Evolutionary conservation across 2,329 filamentous ascomycete genomes (phyloP), one percentile per base, ranked within the genome.

Genomic region (Penicillium crustosum): DNA sequence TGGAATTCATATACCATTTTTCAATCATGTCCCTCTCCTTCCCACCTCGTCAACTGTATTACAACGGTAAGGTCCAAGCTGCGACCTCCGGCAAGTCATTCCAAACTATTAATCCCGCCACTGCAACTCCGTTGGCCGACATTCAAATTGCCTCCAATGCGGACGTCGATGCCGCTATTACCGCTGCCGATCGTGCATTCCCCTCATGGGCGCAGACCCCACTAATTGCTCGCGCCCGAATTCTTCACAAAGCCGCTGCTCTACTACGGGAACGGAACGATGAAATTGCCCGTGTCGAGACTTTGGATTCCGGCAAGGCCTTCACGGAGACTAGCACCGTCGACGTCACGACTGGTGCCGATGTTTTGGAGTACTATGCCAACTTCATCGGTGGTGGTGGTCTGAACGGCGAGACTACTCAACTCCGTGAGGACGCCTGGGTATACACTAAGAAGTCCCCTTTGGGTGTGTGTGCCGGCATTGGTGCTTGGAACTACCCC

Each of bases 401-500:
- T 21, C 78, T 93, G 61, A 92, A 93, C 68, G 91, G 91, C 58
- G 90, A 93, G 75, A 89, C 89, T 21, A 87, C 87, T 48, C 85
- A 87, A 55, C 80, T 95, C 42, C 83, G 91, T 39, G 81, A 86
- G 50, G 87, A 91, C 64, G 90, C 91, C 4, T 92, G 88, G 84
- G 86, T 94, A 38, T 91, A 93, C 75, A 93, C 89, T 12, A 88
- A 86, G 69, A 93, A 94, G 73, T 89, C 90, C 66, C 83, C 91
- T 6, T 79, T 95, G 19, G 91, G 91, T 27, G 90, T 94, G 15
- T 95, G 91, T 72, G 91, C 85, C 15, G 91, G 90, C 57, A 95
- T 95, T 64, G 91, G 91, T 55, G 91, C 91, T 15, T 95, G 91
- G 91, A 95, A 95, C 76, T 95, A 95, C 71, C 91, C 91, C 13